Conservation (phyloP, 2,329 filamentous ascomycete genomes). For the Calonectria leucothoes region DNA sequence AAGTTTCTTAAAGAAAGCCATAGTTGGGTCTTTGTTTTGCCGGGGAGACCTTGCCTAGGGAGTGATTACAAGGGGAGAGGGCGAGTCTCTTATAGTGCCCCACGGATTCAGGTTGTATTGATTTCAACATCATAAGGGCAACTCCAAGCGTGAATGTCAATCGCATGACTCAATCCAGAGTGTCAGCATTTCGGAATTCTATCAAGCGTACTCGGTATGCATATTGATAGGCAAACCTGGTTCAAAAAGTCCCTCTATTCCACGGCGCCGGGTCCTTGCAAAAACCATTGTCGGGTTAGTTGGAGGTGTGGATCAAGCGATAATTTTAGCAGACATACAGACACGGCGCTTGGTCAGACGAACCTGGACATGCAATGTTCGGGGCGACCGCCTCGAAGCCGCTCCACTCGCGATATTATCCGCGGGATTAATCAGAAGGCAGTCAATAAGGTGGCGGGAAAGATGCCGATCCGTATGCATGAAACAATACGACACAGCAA, state of each 20-base stretch:
- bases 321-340: background rate
- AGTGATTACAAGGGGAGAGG: background rate
- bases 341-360: background rate
- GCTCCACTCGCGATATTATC: background rate
- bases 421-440: background rate
- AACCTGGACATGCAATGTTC: background rate
- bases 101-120: background rate
- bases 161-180: background rate
- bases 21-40: background rate
- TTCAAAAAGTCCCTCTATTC: background rate
- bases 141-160: background rate
- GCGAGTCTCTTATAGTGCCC: background rate
- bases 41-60: background rate
- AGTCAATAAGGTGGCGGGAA: background rate
- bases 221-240: background rate
- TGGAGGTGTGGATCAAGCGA: background rate
- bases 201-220: background rate
- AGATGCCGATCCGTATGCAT: background rate
- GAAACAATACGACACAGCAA: background rate
- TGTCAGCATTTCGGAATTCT: background rate
- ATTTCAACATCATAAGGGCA: background rate
- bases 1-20: background rate
- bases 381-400: background rate
- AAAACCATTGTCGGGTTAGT: background rate
- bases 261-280: background rate